Conservation (phyloP, 306 rosid species). For the Alnus rubra region DNA sequence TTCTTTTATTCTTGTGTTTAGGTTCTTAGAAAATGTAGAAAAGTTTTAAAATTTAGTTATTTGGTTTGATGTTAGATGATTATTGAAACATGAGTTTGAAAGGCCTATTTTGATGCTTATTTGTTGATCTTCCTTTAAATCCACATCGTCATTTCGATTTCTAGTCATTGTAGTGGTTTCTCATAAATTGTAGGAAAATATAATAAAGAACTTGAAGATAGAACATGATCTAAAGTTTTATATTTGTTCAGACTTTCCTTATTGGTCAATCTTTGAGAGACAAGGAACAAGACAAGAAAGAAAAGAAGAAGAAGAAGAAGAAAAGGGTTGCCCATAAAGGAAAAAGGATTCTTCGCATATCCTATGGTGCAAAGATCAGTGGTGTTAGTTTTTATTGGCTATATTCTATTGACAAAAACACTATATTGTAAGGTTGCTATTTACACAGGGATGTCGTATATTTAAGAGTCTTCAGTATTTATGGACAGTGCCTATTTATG, state of each 20-base stretch:
- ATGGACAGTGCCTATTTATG: no score
- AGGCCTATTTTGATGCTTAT: not conserved
- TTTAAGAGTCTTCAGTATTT: no score
- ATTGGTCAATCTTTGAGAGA: constrained; percentile 46
- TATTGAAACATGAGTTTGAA: not conserved
- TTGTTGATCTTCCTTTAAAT: not conserved
- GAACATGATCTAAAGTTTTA: not conserved
- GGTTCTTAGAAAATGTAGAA: not conserved
- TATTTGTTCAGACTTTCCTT: constrained; percentile 52
- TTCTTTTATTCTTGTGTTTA: not conserved
- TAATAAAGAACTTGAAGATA: not conserved
- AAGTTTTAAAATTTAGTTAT: not conserved
- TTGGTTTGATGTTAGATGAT: not conserved
- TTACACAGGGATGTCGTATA: no score
- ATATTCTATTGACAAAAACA: no score
- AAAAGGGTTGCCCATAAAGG: constrained; percentile 44
- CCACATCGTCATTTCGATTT: not conserved
- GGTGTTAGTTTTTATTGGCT: constrained; percentile 23
- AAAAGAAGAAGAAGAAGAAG: constrained; percentile 42
- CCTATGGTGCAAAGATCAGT: constrained; percentile 86
- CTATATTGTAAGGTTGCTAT: no score
- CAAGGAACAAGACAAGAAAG: constrained; percentile 61
- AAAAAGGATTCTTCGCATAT: constrained; percentile 77
- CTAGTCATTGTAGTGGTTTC: not conserved
- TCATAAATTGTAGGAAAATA: not conserved